Evolutionary conservation across 2,329 filamentous ascomycete species (phyloP).

Genomic region (Calonectria honghensis): DNA sequence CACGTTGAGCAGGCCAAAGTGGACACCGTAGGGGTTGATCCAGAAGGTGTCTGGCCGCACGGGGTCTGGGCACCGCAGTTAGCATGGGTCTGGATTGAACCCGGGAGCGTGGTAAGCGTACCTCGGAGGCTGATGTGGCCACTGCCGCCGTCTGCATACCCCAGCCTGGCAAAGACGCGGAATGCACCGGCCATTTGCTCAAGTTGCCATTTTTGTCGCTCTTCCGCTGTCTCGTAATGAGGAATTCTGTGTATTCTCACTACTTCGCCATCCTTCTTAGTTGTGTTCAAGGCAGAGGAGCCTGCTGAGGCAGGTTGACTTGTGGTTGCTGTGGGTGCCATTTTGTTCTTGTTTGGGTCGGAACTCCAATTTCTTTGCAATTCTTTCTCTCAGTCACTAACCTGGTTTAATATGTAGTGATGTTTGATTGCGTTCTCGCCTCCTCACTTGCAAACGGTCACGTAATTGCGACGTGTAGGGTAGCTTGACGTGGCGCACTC

Average conservation of each 20-base stretch:
- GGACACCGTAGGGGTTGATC: conserved; percentile 76
- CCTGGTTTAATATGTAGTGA: background rate
- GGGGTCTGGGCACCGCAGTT: conserved; percentile 53
- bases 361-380: background rate
- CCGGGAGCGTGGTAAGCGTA: background rate
- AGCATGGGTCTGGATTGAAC: conserved; percentile 25
- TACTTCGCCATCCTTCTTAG: conserved; percentile 39
- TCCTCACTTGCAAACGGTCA: conserved; percentile 15
- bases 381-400: background rate
- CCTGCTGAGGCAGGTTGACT: conserved; percentile 9
- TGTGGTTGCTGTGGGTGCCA: conserved; percentile 44
- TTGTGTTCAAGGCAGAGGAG: conserved; percentile 42
- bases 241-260: conserved; percentile 49
- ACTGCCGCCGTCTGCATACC: conserved; percentile 66
- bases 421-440: background rate
- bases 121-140: conserved; percentile 67
- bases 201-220: conserved; percentile 56
- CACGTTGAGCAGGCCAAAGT: conserved; percentile 79
- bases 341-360: background rate
- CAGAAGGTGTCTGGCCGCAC: conserved; percentile 60
- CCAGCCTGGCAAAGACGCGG: conserved; percentile 67
- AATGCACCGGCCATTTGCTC: conserved; percentile 67
- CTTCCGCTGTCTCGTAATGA: conserved; percentile 47
- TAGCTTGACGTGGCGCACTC: conserved; percentile 8
- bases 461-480: conserved; percentile 21